Evolutionary conservation across 2,329 filamentous ascomycete species (phyloP).

Genomic region (Colletotrichum spaethianum): DNA sequence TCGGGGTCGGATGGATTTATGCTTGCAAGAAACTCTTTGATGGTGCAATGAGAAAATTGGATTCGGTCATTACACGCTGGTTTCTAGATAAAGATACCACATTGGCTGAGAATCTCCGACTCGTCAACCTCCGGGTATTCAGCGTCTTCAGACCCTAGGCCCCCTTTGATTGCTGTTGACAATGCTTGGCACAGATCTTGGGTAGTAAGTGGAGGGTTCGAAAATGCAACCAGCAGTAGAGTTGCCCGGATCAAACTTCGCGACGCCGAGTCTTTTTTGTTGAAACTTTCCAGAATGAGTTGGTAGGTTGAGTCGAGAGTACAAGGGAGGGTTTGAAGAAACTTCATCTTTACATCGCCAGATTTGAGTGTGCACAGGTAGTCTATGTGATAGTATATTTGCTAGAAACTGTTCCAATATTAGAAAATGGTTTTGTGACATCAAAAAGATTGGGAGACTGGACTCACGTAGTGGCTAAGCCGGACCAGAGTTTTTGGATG

Average conservation of each 20-base stretch:
- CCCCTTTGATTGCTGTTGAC: not conserved
- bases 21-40: not conserved
- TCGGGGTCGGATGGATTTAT: not conserved
- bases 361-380: not conserved
- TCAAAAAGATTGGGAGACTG: not conserved
- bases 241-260: not conserved
- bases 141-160: not conserved
- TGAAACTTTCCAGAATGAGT: not conserved
- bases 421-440: not conserved
- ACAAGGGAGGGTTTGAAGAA: not conserved
- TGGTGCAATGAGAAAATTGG: not conserved
- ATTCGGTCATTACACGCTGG: not conserved
- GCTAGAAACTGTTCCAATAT: not conserved
- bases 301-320: not conserved
- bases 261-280: not conserved
- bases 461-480: not conserved
- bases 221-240: not conserved
- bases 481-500: not conserved
- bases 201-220: not conserved
- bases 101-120: not conserved
- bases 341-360: not conserved
- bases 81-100: conserved; percentile 1
- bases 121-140: conserved; percentile 25
- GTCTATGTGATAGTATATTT: not conserved
- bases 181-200: conserved; percentile 27